These are phyloP conservation scores for Acanthamoeba pearcei DNA, from an alignment of 208 protist species.

Conservation along the genomic window DNA sequence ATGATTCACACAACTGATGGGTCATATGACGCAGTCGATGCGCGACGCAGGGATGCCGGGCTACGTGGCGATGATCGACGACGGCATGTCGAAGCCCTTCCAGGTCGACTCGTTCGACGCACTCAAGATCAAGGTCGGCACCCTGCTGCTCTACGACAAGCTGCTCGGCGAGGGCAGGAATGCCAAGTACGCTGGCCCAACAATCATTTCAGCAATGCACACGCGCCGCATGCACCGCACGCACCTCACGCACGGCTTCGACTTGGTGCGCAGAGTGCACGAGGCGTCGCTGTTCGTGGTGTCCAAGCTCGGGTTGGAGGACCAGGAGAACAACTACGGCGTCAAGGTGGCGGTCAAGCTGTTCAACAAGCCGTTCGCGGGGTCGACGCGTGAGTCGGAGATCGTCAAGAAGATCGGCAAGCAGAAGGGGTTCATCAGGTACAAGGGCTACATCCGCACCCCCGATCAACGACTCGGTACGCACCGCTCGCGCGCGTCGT, in stretches of 20 bases:
- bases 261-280: background rate
- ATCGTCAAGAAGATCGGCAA: constrained; percentile 20
- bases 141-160: constrained; percentile 70
- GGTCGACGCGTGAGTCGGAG: constrained; percentile 41
- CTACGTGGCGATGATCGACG: constrained; percentile 71
- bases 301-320: constrained; percentile 42
- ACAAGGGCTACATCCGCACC: constrained; percentile 47
- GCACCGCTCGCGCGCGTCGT: background rate
- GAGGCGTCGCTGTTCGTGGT: constrained; percentile 65
- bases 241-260: background rate
- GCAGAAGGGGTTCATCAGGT: constrained; percentile 67
- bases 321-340: constrained; percentile 67
- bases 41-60: constrained; percentile 61
- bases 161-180: constrained; percentile 56
- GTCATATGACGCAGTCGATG: constrained; percentile 10
- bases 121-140: constrained; percentile 35
- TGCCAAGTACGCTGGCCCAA: constrained; percentile 9
- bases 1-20: background rate
- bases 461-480: constrained; percentile 56
- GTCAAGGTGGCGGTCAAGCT: constrained; percentile 70
- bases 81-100: constrained; percentile 62
- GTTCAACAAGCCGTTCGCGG: constrained; percentile 20
- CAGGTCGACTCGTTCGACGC: constrained; percentile 19
- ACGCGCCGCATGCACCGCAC: background rate
- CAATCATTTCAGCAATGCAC: background rate